Evolutionary conservation across 352 stramenopile genomes (phyloP), one percentile per base, ranked within the genome.

Genomic region (Lagenidium sp.): DNA sequence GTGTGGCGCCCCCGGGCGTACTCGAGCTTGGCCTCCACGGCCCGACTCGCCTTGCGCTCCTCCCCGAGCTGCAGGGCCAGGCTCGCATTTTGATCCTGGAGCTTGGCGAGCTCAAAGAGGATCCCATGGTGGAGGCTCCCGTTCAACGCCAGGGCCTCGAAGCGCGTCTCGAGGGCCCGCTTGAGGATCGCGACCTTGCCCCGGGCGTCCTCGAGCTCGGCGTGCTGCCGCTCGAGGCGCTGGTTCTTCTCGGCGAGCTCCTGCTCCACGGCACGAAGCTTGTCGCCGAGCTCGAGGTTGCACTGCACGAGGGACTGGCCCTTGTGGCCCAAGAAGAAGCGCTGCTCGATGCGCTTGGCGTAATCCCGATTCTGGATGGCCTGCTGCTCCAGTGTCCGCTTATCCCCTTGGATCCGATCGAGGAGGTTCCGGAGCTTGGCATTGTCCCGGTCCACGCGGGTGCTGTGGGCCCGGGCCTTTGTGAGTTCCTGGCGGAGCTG

Each of bases 321-420:
- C 12, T 87, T 85, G 6, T 46, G 37, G 23, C 75, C 75, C 61
- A 84, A 68, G 47, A 85, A 89, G 35, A 90, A 83, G 32, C 74
- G 73, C 49, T 86, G 72, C 53, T 93, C 80, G 36, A 90, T 89
- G 39, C 85, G 85, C 55, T 88, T 85, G 21, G 75, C 80, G 39
- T 92, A 93, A 53, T 89, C 77, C 23, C 80, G 68, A 26, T 89
- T 90, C 29, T 47, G 59, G 38, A 89, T 87, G n/a, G 80, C 80
- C 36, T 93, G 80, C 7, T 73, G 56, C 59, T 93, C 75, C n/a
- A 87, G 24, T 22, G 81, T 60, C 40, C 82, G 84, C 42, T 83
- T 82, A 24, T 93, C 75, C 15, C 51, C 57, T 29, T 86, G 75
- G 29, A 93, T 72, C 2, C 73, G 70, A 36, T 92, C 72, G 29